phyloP scores from a whole-genome alignment of 1,284 basidiomycete genomes.

The Kalmanozyma brasiliensis region DNA sequence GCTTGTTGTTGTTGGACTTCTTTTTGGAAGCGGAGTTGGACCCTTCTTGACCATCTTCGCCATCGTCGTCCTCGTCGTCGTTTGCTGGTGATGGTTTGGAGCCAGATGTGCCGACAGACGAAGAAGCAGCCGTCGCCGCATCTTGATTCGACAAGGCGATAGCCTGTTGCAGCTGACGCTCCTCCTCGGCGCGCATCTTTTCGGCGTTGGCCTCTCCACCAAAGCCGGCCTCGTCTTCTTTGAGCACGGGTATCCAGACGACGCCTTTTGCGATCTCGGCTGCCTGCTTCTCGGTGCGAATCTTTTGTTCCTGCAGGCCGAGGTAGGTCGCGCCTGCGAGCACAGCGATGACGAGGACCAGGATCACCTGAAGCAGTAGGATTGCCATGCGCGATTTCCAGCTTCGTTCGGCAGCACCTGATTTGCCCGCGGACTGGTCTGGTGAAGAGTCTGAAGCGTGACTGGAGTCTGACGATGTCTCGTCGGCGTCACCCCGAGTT shows the following conservation, averaged over 20 bases:
- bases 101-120: background rate
- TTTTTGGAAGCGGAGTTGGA: slow-evolving; percentile 28
- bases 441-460: background rate
- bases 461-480: slow-evolving; percentile 2
- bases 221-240: slow-evolving; percentile 51
- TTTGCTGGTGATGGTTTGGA: slow-evolving; percentile 4
- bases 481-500: slow-evolving; percentile 7
- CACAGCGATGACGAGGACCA: slow-evolving; percentile 44
- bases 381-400: slow-evolving; percentile 39
- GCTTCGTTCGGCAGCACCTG: slow-evolving; percentile 10
- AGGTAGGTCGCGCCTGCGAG: slow-evolving; percentile 48
- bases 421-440: slow-evolving; percentile 11
- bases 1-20: slow-evolving; percentile 50
- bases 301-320: slow-evolving; percentile 51
- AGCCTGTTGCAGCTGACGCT: slow-evolving; percentile 34
- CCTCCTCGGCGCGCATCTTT: slow-evolving; percentile 31
- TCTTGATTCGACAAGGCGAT: slow-evolving; percentile 30
- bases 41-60: slow-evolving; percentile 29
- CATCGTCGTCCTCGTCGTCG: slow-evolving; percentile 30
- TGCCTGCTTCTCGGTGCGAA: slow-evolving; percentile 32
- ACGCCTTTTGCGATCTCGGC: slow-evolving; percentile 55
- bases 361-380: slow-evolving; percentile 45
- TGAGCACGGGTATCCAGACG: slow-evolving; percentile 52
- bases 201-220: slow-evolving; percentile 18
- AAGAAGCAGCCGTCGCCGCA: background rate